Base-by-base conservation (phyloP, 1,284 basidiomycete genomes). In the Retiboletus flavoniger region DNA sequence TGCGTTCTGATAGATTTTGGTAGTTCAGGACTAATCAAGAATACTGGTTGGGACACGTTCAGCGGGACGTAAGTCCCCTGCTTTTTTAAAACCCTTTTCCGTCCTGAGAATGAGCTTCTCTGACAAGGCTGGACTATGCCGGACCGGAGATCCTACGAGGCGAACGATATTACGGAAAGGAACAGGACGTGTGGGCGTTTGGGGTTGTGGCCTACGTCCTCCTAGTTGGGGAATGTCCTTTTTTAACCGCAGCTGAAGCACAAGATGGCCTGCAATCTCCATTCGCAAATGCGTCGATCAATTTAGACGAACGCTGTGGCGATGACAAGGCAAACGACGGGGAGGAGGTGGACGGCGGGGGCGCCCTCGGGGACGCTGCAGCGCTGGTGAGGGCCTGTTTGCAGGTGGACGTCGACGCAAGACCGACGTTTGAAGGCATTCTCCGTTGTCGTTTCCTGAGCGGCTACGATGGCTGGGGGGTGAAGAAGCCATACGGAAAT, bases 161-260 rank as follows among this genome's bases (percentile, higher is more conserved):
- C 10, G 94, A 97, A 68, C 85, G 92, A 56, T 99, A 99, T 70
- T 81, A 89, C 52, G 96, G 96, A 40, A 96, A 95, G 71, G 94
- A 96, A 68, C 95, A 98, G 73, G 96, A 99, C 64, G 88, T 99
- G 0, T 99, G 96, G 96, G 96, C 96, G 1, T 90, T 97, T 54
- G 96, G 96, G n/a, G 95, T 98, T 11, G 93, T 99, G 16, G 93
- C 89, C 11, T 99, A 95, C 70, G 97, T 99, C 51, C 83, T 99
- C 54, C 81, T 99, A 14, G 90, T 95, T 24, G 96, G 96, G 19
- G 94, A 98, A 75, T 97, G 93, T 63, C 95, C 95, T 1, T 97
- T 97, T 75, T 85, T 89, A 71, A 91, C 89, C 4, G 87, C 89
- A 2, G 85, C 83, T 40, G 92, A 94, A 70, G 90, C 92, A 0